Conservation (phyloP, 306 rosid species). For the Vachellia collinsii region DNA sequence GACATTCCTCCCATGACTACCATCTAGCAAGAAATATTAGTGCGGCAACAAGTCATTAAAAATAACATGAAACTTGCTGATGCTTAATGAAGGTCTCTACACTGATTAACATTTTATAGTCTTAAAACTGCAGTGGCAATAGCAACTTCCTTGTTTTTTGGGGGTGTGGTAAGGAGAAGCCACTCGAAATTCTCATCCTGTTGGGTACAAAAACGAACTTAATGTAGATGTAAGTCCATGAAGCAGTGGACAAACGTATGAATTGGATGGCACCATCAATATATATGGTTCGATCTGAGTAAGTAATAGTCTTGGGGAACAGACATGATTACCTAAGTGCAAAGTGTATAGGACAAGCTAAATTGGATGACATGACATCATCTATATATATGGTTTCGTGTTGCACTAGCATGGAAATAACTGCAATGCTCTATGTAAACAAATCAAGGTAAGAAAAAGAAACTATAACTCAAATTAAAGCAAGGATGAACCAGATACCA, state of each 20-base stretch:
- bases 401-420: constrained; percentile 22
- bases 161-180: too few relatives aligned
- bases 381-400: constrained; percentile 17
- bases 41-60: constrained; percentile 20
- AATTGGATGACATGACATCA: constrained; percentile 19
- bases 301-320: neutral
- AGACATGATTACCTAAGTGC: neutral
- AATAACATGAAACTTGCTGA: constrained; percentile 11
- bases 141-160: neutral
- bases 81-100: neutral
- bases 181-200: too few relatives aligned
- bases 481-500: constrained; percentile 33
- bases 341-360: neutral
- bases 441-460: constrained; percentile 7
- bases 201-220: too few relatives aligned
- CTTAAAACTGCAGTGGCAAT: neutral
- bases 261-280: too few relatives aligned
- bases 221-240: too few relatives aligned
- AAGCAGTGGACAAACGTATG: too few relatives aligned
- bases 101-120: neutral
- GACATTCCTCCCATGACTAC: constrained; percentile 55
- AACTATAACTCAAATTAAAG: constrained; percentile 20
- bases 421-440: neutral
- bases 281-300: neutral
- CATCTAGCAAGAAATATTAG: constrained; percentile 54